These are phyloP conservation scores for Schwanniomyces polymorphus DNA, from an alignment of 805 yeast genomes.

Conservation along the genomic window DNA sequence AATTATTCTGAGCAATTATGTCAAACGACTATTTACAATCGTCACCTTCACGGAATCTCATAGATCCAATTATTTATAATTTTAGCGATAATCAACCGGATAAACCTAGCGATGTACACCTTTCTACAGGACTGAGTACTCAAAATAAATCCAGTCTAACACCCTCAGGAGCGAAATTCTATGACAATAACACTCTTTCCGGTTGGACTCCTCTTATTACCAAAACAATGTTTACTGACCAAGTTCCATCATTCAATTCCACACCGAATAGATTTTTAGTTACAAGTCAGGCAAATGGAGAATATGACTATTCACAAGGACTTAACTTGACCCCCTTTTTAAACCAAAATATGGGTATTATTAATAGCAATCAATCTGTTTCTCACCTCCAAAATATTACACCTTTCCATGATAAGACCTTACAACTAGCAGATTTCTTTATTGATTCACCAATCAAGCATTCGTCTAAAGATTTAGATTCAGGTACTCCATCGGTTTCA, in stretches of 20 bases:
- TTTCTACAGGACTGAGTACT: not conserved
- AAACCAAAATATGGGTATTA: constrained; percentile 30
- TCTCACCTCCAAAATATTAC: constrained; percentile 31
- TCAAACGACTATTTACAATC: constrained; percentile 31
- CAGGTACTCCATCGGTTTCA: constrained; percentile 43
- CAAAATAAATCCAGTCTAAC: constrained; percentile 12
- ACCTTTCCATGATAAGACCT: constrained; percentile 43
- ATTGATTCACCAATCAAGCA: constrained; percentile 44
- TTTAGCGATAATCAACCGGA: not conserved
- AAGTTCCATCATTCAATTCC: constrained; percentile 29
- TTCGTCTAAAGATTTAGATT: constrained; percentile 34
- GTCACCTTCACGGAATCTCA: constrained; percentile 32
- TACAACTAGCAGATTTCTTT: constrained; percentile 42
- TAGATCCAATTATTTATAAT: constrained; percentile 35
- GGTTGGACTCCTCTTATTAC: constrained; percentile 47
- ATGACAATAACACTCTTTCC: constrained; percentile 17
- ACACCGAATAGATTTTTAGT: constrained; percentile 34
- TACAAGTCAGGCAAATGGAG: constrained; percentile 8
- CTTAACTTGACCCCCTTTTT: constrained; percentile 43
- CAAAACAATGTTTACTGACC: constrained; percentile 36
- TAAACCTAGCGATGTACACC: not conserved
- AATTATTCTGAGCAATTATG: constrained; percentile 12
- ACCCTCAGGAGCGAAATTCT: constrained; percentile 21
- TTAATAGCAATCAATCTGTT: constrained; percentile 12
- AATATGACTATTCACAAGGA: constrained; percentile 31